phyloP scores from a whole-genome alignment of 164 flowering plant species.

The Houttuynia cordata region DNA sequence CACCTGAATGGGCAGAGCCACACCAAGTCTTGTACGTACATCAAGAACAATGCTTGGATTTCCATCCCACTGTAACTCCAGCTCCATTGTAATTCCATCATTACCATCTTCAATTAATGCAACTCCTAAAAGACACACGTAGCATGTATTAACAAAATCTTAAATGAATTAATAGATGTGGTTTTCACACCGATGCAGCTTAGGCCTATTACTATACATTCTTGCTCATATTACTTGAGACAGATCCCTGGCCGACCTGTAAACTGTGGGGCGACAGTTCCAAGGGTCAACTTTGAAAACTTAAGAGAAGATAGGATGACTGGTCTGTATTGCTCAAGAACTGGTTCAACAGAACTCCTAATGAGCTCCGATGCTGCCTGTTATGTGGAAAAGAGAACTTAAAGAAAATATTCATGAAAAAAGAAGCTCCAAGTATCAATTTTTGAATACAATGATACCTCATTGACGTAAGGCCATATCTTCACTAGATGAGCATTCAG shows the following conservation, averaged over 20 bases:
- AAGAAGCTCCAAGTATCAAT: no score
- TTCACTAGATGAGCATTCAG: conserved; percentile 66
- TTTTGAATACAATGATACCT: conserved; percentile 27
- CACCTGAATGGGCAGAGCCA: conserved; percentile 87
- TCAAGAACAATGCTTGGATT: conserved; percentile 82
- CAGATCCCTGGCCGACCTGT: conserved; percentile 51
- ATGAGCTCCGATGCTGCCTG: conserved; percentile 99
- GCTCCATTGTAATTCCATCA: conserved; percentile 69
- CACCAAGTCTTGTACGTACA: conserved; percentile 69
- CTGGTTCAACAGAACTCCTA: conserved; percentile 67
- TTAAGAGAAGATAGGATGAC: conserved; percentile 53
- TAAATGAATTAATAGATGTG: no score
- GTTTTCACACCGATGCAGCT: background rate
- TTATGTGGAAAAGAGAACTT: background rate
- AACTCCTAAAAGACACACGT: conserved; percentile 41
- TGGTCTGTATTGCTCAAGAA: conserved; percentile 86
- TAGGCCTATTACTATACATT: background rate
- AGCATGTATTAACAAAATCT: no score
- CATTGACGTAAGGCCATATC: conserved; percentile 96
- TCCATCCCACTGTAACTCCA: conserved; percentile 98
- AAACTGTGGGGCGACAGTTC: conserved; percentile 97
- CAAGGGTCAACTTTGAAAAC: conserved; percentile 91
- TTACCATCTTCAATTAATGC: conserved; percentile 72
- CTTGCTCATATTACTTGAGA: background rate
- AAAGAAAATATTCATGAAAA: background rate